Evolutionary conservation across 1,284 basidiomycete genomes (phyloP), one percentile per base, ranked within the genome.

Genomic region (Boletus semigastroideus): DNA sequence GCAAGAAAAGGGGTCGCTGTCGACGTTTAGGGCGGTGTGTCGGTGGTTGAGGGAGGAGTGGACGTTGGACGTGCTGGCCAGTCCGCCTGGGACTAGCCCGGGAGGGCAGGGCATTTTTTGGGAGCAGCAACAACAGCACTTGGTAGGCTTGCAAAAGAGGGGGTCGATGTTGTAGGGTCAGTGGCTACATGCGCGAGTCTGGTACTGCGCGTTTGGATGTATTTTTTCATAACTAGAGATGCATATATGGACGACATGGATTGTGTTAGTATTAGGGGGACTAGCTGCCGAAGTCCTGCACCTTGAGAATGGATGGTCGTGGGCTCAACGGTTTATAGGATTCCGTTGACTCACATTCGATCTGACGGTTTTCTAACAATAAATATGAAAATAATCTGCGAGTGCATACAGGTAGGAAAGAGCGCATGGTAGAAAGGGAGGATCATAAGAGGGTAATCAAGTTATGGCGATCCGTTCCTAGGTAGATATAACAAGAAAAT

Each of bases 1-100:
- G 20, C 88, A 93, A 60, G 94, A 96, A 75, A 95, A 93, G 71
- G 94, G 94, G 14, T 88, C 92, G 5, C 74, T 87, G 63, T 85
- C 87, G 55, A 87, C 87, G 46, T 94, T 95, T 74, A 85, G 84
- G 67, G 73, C 78, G 12, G 76, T 94, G 17, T 90, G 87, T 74
- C 80, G 81, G 61, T 78, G 79, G 56, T 67, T 96, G 61, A 80
- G 86, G 61, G 79, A 83, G 31, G 79, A 82, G 58, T 90, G 87
- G 86, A 67, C 68, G 53, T 59, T 78, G 51, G 77, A 77, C 52
- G 66, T 66, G 11, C 51, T 70, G 1, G 39, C 38, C 13, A 58
- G 53, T 34, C 65, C 66, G 10, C 55, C 61, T 36, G 54, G 42
- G 8, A 33, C 46, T 19, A 48, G 49, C 4, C 45, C 42, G 17